phyloP scores from a whole-genome alignment of 768 basidiomycete species.

The Tylopilus subfusipes region DNA sequence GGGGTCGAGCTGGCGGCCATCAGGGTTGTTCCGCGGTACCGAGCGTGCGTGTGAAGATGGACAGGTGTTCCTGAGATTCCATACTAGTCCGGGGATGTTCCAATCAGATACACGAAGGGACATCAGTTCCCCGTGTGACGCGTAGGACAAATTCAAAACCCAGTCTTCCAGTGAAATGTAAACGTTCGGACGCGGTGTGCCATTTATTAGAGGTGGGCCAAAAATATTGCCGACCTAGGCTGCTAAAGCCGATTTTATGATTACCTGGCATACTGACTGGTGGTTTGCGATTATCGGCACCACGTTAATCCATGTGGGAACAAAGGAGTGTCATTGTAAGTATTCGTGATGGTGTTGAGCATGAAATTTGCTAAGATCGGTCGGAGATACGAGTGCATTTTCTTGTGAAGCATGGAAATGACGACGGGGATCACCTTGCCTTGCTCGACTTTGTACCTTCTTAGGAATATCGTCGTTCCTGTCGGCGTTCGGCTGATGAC shows the following conservation, averaged over 20 bases:
- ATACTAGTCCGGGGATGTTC: background rate
- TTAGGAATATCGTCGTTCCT: conserved; percentile 8
- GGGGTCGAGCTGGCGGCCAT: no score
- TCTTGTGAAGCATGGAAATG: background rate
- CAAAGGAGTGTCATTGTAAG: background rate
- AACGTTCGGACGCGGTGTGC: background rate
- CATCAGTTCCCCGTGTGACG: background rate
- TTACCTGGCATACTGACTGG: no score
- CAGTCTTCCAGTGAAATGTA: background rate
- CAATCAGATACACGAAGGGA: background rate
- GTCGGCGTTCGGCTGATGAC: conserved; percentile 11
- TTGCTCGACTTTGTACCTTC: background rate
- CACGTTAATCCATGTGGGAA: background rate
- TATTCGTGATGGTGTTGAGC: no score
- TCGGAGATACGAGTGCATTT: background rate
- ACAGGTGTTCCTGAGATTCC: background rate
- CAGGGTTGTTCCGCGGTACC: background rate
- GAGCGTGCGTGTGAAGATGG: background rate
- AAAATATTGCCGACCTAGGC: background rate
- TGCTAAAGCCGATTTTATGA: no score
- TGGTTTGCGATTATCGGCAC: no score
- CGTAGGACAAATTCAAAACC: background rate
- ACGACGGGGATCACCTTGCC: background rate
- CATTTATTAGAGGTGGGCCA: background rate
- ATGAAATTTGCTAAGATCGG: no score